Evolutionary conservation across 352 stramenopile genomes (phyloP).

Genomic region (Globisporangium alternatum): DNA sequence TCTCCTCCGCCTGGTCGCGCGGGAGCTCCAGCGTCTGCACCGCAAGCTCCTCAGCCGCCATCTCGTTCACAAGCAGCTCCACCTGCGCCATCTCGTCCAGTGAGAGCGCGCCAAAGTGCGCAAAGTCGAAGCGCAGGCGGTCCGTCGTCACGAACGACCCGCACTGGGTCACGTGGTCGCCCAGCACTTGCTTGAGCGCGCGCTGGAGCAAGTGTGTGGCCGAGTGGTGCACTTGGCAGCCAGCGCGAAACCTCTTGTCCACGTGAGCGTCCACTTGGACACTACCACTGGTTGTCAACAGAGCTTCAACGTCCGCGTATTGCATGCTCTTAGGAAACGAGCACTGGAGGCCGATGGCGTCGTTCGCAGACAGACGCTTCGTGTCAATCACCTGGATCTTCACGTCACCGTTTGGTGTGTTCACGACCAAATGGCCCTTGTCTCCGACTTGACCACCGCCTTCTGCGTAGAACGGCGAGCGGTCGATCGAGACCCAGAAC

Average conservation of each 20-base stretch:
- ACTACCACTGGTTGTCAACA: constrained; percentile 10
- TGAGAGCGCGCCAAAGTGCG: constrained; percentile 69
- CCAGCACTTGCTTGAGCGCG: constrained; percentile 62
- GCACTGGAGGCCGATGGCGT: constrained; percentile 49
- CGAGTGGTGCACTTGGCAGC: constrained; percentile 69
- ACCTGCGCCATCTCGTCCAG: constrained; percentile 57
- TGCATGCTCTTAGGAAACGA: constrained; percentile 25
- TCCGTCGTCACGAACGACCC: constrained; percentile 63
- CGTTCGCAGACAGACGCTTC: constrained; percentile 31
- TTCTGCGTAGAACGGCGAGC: constrained; percentile 76
- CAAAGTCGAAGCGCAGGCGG: constrained; percentile 80
- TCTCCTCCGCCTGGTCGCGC: constrained; percentile 48
- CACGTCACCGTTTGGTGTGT: constrained; percentile 11
- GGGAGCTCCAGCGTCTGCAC: constrained; percentile 45
- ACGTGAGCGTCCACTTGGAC: constrained; percentile 39
- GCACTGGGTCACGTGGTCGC: constrained; percentile 69
- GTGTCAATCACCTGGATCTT: constrained; percentile 39
- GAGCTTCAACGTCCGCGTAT: constrained; percentile 26
- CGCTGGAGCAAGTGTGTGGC: constrained; percentile 76
- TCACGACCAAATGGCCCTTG: constrained; percentile 34
- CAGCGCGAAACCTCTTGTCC: constrained; percentile 41
- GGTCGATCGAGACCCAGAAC: constrained; percentile 49
- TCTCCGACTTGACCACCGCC: constrained; percentile 77
- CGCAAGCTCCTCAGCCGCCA: constrained; percentile 36
- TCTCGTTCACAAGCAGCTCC: constrained; percentile 52